Evolutionary conservation across 352 stramenopile species (phyloP).

Genomic region (Globisporangium canariense): DNA sequence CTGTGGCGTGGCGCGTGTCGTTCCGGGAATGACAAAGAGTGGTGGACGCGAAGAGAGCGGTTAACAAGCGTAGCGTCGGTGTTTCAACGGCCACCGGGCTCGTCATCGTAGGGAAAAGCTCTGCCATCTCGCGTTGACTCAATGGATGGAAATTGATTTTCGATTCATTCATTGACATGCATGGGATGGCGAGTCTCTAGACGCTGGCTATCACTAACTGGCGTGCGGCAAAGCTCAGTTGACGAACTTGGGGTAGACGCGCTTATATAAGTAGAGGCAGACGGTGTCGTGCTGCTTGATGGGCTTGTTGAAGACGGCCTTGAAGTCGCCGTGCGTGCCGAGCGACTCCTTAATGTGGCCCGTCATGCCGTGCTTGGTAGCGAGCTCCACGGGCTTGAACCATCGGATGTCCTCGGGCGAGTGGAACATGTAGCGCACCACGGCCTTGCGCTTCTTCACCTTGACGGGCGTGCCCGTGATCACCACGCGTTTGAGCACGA

Average conservation of each 20-base stretch:
- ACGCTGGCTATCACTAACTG: background rate
- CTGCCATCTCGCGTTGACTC: too few species aligned
- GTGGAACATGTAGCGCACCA: slow-evolving; percentile 99
- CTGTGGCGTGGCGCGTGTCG: background rate
- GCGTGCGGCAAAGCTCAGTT: slow-evolving; percentile 26
- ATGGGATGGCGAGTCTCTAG: background rate
- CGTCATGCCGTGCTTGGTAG: slow-evolving; percentile 97
- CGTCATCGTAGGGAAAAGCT: too few species aligned
- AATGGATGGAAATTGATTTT: background rate
- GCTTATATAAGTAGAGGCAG: slow-evolving; percentile 98
- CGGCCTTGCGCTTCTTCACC: slow-evolving; percentile 97
- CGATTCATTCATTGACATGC: background rate
- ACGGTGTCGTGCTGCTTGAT: slow-evolving; percentile 99
- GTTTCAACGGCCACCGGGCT: background rate
- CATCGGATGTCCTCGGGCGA: slow-evolving; percentile 97
- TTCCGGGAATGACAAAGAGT: background rate
- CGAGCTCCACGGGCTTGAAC: slow-evolving; percentile 98
- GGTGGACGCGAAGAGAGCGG: too few species aligned
- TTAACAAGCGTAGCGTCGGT: background rate
- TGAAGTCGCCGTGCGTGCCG: slow-evolving; percentile 98
- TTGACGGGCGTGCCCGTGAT: slow-evolving; percentile 98
- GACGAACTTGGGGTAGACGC: slow-evolving; percentile 97
- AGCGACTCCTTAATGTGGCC: slow-evolving; percentile 98
- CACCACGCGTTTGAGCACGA: slow-evolving; percentile 98
- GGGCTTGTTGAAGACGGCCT: slow-evolving; percentile 98